Conservation (phyloP, 495 filamentous ascomycete genomes). For the Clohesyomyces aquaticus region DNA sequence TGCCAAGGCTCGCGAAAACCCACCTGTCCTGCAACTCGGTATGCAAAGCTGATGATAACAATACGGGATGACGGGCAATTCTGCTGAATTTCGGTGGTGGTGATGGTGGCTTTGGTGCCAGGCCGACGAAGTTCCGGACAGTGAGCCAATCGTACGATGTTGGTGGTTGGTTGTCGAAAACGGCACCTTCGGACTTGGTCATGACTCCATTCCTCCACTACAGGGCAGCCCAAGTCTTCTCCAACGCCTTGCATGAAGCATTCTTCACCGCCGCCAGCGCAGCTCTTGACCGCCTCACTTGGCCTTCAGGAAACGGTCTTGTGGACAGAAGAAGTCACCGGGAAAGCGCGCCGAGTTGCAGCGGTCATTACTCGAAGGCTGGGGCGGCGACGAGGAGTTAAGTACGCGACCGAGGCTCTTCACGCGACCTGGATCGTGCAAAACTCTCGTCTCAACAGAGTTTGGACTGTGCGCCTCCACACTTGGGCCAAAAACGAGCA, state of each 20-base stretch:
- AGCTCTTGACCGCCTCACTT: not conserved
- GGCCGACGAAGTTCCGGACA: not conserved
- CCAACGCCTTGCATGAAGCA: not conserved
- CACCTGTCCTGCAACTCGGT: too few relatives aligned
- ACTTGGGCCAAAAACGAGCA: conserved; percentile 1
- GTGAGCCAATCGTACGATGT: too few relatives aligned
- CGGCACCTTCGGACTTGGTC: too few relatives aligned
- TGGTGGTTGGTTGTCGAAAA: too few relatives aligned
- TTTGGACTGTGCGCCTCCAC: conserved; percentile 11
- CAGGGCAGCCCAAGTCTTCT: not conserved
- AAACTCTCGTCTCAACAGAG: not conserved
- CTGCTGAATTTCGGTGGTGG: too few relatives aligned
- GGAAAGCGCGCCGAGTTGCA: not conserved
- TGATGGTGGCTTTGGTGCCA: too few relatives aligned
- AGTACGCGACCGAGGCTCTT: not conserved
- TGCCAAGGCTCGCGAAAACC: too few relatives aligned
- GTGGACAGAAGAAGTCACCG: not conserved
- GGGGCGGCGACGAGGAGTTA: not conserved
- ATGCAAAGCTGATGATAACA: too few relatives aligned
- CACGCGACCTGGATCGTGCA: not conserved
- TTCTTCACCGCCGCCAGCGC: not conserved
- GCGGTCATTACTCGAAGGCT: not conserved
- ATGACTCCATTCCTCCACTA: not conserved
- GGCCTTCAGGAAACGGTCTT: not conserved
- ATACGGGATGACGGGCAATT: too few relatives aligned